phyloP scores from a whole-genome alignment of 768 basidiomycete species.

The Flagelloscypha sp. region DNA sequence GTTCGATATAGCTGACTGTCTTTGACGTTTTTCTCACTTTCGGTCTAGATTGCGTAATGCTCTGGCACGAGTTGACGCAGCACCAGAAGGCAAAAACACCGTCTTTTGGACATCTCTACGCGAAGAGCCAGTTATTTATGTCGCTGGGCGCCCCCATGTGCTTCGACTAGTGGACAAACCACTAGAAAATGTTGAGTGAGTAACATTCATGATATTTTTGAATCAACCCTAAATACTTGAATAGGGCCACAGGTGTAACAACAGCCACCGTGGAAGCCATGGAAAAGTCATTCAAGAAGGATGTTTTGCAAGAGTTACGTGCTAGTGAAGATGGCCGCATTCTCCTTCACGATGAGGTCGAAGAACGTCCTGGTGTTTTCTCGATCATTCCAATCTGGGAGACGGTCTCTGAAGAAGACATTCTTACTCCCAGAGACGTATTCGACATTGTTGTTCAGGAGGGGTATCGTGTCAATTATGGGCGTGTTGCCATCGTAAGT shows the following conservation, averaged over 20 bases:
- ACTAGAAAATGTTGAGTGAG: slow-evolving; percentile 90
- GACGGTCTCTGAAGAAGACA: slow-evolving; percentile 67
- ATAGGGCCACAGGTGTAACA: slow-evolving; percentile 87
- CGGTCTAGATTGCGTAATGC: slow-evolving; percentile 63
- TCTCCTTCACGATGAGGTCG: slow-evolving; percentile 91
- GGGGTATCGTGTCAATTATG: slow-evolving; percentile 84
- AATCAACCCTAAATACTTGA: not conserved
- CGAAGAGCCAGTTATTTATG: slow-evolving; percentile 94
- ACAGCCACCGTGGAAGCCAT: slow-evolving; percentile 86
- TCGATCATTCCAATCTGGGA: slow-evolving; percentile 95
- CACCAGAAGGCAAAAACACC: slow-evolving; percentile 61
- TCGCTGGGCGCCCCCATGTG: slow-evolving; percentile 83
- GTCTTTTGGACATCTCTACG: slow-evolving; percentile 94
- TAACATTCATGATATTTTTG: slow-evolving; percentile 1
- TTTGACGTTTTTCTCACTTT: slow-evolving; percentile 3
- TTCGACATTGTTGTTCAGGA: slow-evolving; percentile 68
- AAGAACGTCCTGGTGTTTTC: slow-evolving; percentile 85
- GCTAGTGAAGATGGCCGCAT: slow-evolving; percentile 61
- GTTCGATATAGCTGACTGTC: slow-evolving; percentile 6
- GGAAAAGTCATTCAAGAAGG: slow-evolving; percentile 82
- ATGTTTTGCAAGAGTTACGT: slow-evolving; percentile 77
- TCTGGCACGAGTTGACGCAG: slow-evolving; percentile 71
- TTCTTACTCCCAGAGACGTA: slow-evolving; percentile 82
- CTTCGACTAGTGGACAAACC: slow-evolving; percentile 82
- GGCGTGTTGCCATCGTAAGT: slow-evolving; percentile 82